Conservation (phyloP, 352 stramenopile genomes). For the Peronospora tabacina region DNA sequence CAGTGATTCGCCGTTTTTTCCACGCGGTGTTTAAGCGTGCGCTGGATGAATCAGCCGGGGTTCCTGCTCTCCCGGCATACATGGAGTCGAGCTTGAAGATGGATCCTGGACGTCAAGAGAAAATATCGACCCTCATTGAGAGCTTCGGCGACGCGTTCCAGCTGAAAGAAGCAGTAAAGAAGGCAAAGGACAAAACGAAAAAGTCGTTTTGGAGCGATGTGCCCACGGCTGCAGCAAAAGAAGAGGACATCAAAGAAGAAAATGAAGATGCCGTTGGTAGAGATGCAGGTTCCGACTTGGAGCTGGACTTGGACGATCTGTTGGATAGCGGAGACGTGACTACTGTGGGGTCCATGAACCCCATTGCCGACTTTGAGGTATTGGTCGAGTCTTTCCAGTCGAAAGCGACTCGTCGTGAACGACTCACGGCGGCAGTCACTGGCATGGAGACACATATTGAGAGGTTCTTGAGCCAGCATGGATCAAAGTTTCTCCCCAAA, state of each 20-base stretch:
- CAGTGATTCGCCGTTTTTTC: slow-evolving; percentile 66
- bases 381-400: slow-evolving; percentile 43
- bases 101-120: slow-evolving; percentile 36
- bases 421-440: slow-evolving; percentile 41
- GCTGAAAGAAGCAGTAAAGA: slow-evolving; percentile 67
- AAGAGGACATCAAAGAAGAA: slow-evolving; percentile 41
- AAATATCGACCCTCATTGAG: slow-evolving; percentile 53
- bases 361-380: slow-evolving; percentile 72
- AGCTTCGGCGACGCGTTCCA: slow-evolving; percentile 67
- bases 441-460: slow-evolving; percentile 68
- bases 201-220: slow-evolving; percentile 79
- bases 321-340: slow-evolving; percentile 58
- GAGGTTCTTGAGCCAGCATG: slow-evolving; percentile 46
- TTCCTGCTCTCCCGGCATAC: slow-evolving; percentile 48
- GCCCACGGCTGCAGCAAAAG: slow-evolving; percentile 23
- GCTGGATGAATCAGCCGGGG: slow-evolving; percentile 36
- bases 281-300: slow-evolving; percentile 44
- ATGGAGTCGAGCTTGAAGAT: slow-evolving; percentile 60
- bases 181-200: slow-evolving; percentile 57
- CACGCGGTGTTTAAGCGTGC: slow-evolving; percentile 50
- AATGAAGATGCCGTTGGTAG: slow-evolving; percentile 13
- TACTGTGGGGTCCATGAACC: slow-evolving; percentile 76
- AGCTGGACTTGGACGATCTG: slow-evolving; percentile 68
- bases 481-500: slow-evolving; percentile 52
- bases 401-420: slow-evolving; percentile 35